Evolutionary conservation across 305 asterid genomes (phyloP).

Genomic region (Fraxinus ornus): DNA sequence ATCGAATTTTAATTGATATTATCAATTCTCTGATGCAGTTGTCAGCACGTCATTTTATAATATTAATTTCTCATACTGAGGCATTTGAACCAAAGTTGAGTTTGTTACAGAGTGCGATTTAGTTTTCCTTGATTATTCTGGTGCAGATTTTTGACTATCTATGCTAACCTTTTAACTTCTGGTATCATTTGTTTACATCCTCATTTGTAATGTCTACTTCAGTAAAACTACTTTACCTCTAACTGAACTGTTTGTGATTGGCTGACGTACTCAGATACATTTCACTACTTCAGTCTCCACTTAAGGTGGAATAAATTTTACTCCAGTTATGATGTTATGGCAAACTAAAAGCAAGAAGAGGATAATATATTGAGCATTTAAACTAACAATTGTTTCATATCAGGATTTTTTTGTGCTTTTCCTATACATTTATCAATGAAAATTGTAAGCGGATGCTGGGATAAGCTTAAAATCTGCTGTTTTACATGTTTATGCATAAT

Average conservation of each 20-base stretch:
- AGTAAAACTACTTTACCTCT: conserved; percentile 6
- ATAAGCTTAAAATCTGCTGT: background rate
- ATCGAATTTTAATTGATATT: background rate
- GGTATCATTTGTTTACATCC: background rate
- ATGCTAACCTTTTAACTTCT: conserved; percentile 6
- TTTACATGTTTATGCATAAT: background rate
- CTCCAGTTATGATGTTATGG: background rate
- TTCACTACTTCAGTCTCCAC: conserved; percentile 2
- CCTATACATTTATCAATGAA: background rate
- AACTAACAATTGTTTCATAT: conserved; percentile 4
- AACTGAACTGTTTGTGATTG: background rate
- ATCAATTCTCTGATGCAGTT: background rate
- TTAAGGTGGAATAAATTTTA: background rate
- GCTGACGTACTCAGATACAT: background rate
- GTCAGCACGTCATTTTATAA: background rate
- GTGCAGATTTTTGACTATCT: background rate
- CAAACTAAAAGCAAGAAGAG: background rate
- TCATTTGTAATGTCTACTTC: conserved; percentile 2
- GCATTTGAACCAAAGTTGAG: background rate
- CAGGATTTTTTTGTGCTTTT: background rate
- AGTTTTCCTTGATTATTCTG: background rate
- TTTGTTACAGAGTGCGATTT: background rate
- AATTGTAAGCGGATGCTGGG: background rate
- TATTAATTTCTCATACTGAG: background rate
- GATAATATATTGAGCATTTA: conserved; percentile 5